These are phyloP conservation scores for Elaeis guineensis DNA, from an alignment of 176 grass and related monocot species.

Conservation along the genomic window DNA sequence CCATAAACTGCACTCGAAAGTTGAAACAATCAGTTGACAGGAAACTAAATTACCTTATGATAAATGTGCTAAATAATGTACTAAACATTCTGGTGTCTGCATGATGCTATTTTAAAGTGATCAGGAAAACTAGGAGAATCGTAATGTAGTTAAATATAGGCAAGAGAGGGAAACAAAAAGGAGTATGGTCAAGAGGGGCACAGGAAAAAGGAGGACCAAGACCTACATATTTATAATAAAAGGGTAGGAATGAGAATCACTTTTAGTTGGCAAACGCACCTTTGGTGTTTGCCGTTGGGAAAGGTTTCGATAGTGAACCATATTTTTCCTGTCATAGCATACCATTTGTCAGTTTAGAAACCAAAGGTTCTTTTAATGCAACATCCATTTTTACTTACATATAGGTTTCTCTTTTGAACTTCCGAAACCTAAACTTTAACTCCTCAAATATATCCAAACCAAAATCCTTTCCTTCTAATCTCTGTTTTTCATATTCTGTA, in stretches of 20 bases:
- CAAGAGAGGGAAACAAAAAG: too few relatives aligned
- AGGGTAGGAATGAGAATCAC: too few relatives aligned
- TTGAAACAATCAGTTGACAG: conserved; percentile 27
- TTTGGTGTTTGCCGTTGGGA: conserved; percentile 70
- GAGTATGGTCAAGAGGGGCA: too few relatives aligned
- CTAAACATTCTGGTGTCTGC: too few relatives aligned
- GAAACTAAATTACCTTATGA: neutral
- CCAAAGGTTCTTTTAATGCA: too few relatives aligned
- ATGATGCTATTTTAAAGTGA: too few relatives aligned
- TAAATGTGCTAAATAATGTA: too few relatives aligned
- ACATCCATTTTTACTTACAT: conserved; percentile 47
- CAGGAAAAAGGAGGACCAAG: too few relatives aligned
- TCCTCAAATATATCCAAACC: conserved; percentile 44
- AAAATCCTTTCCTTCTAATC: conserved; percentile 18
- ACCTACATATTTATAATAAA: too few relatives aligned
- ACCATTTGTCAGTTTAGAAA: conserved; percentile 11
- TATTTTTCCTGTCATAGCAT: conserved; percentile 43
- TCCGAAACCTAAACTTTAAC: conserved; percentile 65
- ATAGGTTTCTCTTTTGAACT: conserved; percentile 61
- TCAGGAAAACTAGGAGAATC: too few relatives aligned
- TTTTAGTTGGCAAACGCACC: conserved; percentile 29
- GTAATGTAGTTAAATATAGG: too few relatives aligned
- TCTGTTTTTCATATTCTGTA: conserved; percentile 33
- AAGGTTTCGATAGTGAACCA: conserved; percentile 50
- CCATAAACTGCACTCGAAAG: conserved; percentile 57